Conservation (phyloP, 2,329 filamentous ascomycete species). For the Trichoderma endophyticum region DNA sequence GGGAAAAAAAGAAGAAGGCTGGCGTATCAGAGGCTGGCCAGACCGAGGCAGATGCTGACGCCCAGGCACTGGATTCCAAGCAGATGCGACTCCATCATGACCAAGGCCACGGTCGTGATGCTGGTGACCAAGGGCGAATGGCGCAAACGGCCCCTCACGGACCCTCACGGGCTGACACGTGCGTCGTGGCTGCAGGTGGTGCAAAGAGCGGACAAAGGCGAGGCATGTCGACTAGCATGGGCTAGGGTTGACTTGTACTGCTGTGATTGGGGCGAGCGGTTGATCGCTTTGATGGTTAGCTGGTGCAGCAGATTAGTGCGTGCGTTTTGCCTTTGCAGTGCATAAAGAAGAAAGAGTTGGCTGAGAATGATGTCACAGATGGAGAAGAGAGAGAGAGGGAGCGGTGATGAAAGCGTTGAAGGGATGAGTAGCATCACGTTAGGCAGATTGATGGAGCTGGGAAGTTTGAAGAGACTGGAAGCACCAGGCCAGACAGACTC, state of each 20-base stretch:
- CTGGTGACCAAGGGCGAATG: constrained; percentile 13
- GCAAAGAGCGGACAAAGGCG: not conserved
- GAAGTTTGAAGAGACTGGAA: not conserved
- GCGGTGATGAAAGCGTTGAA: not conserved
- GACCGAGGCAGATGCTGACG: constrained; percentile 7
- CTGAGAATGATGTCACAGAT: not conserved
- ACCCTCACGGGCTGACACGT: constrained; percentile 34
- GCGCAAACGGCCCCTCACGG: constrained; percentile 26
- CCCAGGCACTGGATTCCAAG: not conserved
- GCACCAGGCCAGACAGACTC: not conserved
- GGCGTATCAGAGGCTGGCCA: not conserved
- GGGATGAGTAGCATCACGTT: not conserved
- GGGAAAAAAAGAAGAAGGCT: not conserved
- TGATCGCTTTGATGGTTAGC: not conserved
- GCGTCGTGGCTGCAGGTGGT: constrained; percentile 24
- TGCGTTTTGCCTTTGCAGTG: not conserved
- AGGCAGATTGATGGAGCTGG: not conserved
- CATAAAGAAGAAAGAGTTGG: not conserved
- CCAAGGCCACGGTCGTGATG: constrained; percentile 4
- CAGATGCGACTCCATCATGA: not conserved
- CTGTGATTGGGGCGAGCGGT: not conserved
- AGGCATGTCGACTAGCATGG: not conserved
- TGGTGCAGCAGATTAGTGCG: not conserved
- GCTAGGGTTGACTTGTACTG: not conserved
- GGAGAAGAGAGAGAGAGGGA: not conserved